phyloP scores from a whole-genome alignment of 805 yeast species.

The Peterozyma xylosa region DNA sequence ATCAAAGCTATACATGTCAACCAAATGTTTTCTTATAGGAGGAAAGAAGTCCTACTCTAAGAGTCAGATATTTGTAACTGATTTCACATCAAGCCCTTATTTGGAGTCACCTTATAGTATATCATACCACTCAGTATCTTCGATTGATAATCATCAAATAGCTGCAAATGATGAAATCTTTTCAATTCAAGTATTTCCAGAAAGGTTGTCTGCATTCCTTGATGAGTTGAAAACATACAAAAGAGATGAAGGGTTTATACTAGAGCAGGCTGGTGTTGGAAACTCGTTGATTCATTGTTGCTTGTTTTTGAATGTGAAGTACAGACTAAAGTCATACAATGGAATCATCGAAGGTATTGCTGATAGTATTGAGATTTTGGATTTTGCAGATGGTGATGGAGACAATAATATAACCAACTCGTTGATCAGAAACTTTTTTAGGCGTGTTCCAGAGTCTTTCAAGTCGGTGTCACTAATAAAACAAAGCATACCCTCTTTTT shows the following conservation, averaged over 20 bases:
- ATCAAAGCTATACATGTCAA: not conserved
- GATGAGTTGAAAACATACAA: not conserved
- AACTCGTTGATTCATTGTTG: not conserved
- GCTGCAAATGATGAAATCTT: not conserved
- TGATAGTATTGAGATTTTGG: not conserved
- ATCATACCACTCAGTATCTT: not conserved
- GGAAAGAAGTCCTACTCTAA: not conserved
- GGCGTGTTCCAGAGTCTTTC: not conserved
- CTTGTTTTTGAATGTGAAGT: not conserved
- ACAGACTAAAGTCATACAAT: not conserved
- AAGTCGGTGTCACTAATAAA: not conserved
- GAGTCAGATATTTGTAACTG: not conserved
- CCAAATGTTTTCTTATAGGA: not conserved
- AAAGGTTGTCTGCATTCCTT: not conserved
- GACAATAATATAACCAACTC: not conserved
- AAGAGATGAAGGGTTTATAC: not conserved
- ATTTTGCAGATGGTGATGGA: not conserved
- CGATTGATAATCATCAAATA: not conserved
- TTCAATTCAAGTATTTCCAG: not conserved
- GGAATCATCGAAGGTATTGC: not conserved
- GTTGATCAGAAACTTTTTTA: not conserved
- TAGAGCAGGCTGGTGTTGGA: not conserved
- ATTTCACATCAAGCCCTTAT: not conserved
- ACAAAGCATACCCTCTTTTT: not conserved
- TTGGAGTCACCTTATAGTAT: too few relatives aligned